phyloP scores from a whole-genome alignment of 2,329 filamentous ascomycete genomes.

The Penicillium sp. region DNA sequence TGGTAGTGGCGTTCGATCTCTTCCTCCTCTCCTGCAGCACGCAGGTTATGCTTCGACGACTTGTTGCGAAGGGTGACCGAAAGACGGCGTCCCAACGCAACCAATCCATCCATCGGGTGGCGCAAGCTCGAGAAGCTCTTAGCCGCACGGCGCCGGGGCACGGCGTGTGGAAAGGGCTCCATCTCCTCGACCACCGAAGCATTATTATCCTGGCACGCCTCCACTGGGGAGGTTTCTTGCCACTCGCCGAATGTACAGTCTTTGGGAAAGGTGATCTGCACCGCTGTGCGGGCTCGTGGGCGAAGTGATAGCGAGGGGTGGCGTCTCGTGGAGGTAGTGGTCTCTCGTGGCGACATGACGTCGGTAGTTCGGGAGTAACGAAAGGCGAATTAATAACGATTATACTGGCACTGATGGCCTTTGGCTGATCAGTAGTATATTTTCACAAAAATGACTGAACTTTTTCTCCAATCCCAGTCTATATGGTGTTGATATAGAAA shows the following conservation, averaged over 20 bases:
- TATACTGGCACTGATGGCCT: background rate
- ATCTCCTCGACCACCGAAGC: slow-evolving; percentile 34
- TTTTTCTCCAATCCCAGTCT: slow-evolving; percentile 6
- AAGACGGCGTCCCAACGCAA: slow-evolving; percentile 42
- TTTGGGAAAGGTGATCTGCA: slow-evolving; percentile 22
- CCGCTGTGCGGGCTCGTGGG: slow-evolving; percentile 39
- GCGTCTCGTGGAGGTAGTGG: slow-evolving; percentile 30
- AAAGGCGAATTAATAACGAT: slow-evolving; percentile 12
- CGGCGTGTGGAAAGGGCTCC: slow-evolving; percentile 31
- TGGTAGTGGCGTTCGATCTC: slow-evolving; percentile 20
- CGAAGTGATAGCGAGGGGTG: slow-evolving; percentile 42
- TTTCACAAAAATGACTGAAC: slow-evolving; percentile 10
- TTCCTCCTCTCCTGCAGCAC: slow-evolving; percentile 10
- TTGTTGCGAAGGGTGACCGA: slow-evolving; percentile 43
- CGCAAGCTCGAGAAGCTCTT: slow-evolving; percentile 47
- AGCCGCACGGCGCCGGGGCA: slow-evolving; percentile 34
- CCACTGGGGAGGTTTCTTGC: slow-evolving; percentile 24
- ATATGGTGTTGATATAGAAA: background rate
- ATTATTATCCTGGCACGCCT: slow-evolving; percentile 25
- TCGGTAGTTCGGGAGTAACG: slow-evolving; percentile 6
- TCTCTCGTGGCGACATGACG: slow-evolving; percentile 36
- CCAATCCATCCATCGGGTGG: slow-evolving; percentile 43
- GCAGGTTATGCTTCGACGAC: slow-evolving; percentile 31
- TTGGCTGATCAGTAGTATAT: background rate
- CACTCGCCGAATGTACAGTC: slow-evolving; percentile 24